phyloP scores from a whole-genome alignment of 345 rosid genomes.

The Moricandia arvensis region DNA sequence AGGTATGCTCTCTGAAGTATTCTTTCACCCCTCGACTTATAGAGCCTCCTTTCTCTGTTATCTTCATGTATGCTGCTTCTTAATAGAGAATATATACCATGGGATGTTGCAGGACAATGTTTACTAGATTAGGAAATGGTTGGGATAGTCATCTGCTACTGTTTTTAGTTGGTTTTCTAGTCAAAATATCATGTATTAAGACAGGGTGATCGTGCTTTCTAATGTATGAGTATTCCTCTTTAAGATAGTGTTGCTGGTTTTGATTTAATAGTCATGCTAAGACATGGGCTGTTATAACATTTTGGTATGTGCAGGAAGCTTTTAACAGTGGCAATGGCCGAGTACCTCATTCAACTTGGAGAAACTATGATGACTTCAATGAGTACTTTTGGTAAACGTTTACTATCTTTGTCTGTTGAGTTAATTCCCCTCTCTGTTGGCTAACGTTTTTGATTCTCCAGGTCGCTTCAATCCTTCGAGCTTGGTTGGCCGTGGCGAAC shows the following conservation, averaged over 20 bases:
- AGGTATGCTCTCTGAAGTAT: slow-evolving; percentile 54
- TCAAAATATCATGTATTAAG: background rate
- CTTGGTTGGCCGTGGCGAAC: slow-evolving; percentile 94
- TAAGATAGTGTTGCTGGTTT: background rate
- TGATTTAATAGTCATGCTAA: background rate
- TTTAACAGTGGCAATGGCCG: slow-evolving; percentile 79
- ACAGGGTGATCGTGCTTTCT: background rate
- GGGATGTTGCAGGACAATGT: background rate
- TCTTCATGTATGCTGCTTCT: background rate
- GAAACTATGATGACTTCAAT: slow-evolving; percentile 97
- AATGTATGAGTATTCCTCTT: background rate
- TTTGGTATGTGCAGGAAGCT: slow-evolving; percentile 64
- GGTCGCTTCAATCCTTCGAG: slow-evolving; percentile 89
- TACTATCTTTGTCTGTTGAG: background rate
- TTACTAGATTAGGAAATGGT: slow-evolving; percentile 3
- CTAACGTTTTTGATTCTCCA: slow-evolving; percentile 37
- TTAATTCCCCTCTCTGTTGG: slow-evolving; percentile 15
- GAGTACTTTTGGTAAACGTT: slow-evolving; percentile 83
- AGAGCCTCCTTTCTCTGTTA: background rate
- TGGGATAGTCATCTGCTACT: slow-evolving; percentile 1
- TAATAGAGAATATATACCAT: background rate
- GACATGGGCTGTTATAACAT: background rate
- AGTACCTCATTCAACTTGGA: slow-evolving; percentile 96
- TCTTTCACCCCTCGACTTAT: slow-evolving; percentile 4
- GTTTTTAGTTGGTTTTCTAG: slow-evolving; percentile 13